Base-by-base conservation (phyloP, 768 basidiomycete species). In the Dioszegia crocea region DNA sequence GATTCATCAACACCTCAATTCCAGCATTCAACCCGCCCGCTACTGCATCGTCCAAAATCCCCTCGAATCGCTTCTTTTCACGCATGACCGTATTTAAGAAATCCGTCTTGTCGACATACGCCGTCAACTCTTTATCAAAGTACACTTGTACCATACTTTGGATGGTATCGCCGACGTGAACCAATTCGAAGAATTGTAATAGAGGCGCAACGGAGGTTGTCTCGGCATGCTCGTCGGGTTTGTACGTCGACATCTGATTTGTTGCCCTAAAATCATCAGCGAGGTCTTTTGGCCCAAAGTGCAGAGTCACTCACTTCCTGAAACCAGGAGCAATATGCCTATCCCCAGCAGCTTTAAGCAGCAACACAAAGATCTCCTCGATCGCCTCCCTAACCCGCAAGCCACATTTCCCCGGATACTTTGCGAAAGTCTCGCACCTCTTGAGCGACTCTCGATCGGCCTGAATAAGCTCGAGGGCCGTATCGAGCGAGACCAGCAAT, bases 91-190 rank as follows among this genome's bases (percentile, higher is more conserved):
- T 83, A 71, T 96, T 98, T 60, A 98, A 73, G 74, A 97, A 97
- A 76, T 98, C 94, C 0, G 87, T 91, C 66, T 84, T 84, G 76
- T 97, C 92, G 31, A 99, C 93, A 68, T 93, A 88, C 1, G 52
- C 82, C 0, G 88, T 90, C 78, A 98, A 79, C 68, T 96, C 94
- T 70, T 93, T 93, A 72, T 98, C 96, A 71, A 94, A 99, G 76
- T 93, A 99, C 1, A 97, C 96, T 66, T 99, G 92, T 5, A 96
- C 85, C 85, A 98, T 97, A 17, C 87, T 90, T 77, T 94, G 91
- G 43, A 98, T 97, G 16, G 90, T 99, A 72, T 99, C 94, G 0
- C 92, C 96, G 16, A 98, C 81, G 78, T 98, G 96, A 0, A 94
- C 94, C 23, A 98, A 81, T 79, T 98, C 94, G 64, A 99, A 97